Evolutionary conservation across 2,329 filamentous ascomycete genomes (phyloP), one percentile per base, ranked within the genome.

Genomic region (Acrocalymma vagum): DNA sequence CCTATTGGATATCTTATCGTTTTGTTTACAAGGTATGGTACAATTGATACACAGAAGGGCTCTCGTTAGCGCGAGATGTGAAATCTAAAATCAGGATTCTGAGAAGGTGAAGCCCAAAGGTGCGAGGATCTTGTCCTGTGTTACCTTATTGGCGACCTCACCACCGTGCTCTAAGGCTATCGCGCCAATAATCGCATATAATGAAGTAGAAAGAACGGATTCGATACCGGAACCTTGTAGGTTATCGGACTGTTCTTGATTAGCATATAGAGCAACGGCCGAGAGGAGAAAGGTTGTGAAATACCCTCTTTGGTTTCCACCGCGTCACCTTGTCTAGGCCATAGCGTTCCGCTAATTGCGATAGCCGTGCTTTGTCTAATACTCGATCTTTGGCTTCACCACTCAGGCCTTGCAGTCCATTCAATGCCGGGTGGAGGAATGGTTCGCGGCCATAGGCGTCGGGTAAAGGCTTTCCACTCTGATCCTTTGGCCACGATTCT

Each of bases 171-270:
- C 90, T 62, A 99, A 75, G n/a, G 90, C 86, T 37, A 99, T 72
- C 9, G 94, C 94, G 15, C 94, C 94, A 29, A 97, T 75, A 39
- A 99, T 87, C 29, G 92, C 90, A 66, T 91, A 90, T 39, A 99
- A 61, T 3, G 90, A 83, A 48, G 90, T 85, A 32, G 87, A 82
- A 39, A 95, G 75, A 16, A 97, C 85, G 4, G 85, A 77, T 17
- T 89, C 81, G 18, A 87, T 71, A 53, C 94, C 94, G 0, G 90
- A 96, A 13, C 76, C 73, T 35, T 80, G 69, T 38, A 95, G 78
- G 57, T 91, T 85, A 47, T 85, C 76, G 15, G 84, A 80, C 81
- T 85, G 45, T 21, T 21, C 28, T 23, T 11, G 35, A 31, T 49
- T 29, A 53, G 43, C 34, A 30, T 10, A 16, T 36, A 17, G 22